These are phyloP conservation scores for Hanseniaspora occidentalis DNA, from an alignment of 805 yeast species.

Conservation along the genomic window DNA sequence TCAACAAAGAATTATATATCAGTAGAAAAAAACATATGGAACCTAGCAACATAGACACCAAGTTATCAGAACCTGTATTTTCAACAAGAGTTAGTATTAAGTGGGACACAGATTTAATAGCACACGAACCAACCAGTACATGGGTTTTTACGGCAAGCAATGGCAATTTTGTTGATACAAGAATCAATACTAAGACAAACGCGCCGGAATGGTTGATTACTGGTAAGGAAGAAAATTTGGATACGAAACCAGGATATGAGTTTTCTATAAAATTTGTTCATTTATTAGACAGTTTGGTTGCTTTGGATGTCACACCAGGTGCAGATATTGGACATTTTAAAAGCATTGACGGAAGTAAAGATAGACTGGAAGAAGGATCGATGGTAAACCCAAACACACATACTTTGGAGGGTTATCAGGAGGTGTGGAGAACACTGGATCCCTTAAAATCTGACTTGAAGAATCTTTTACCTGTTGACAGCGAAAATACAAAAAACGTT, in stretches of 20 bases:
- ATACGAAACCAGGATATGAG: constrained; percentile 9
- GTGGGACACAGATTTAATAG: constrained; percentile 31
- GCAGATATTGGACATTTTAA: constrained; percentile 38
- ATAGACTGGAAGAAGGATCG: constrained; percentile 36
- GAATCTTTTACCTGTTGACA: constrained; percentile 11
- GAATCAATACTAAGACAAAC: constrained; percentile 10
- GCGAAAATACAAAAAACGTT: neutral
- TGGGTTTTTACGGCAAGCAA: constrained; percentile 35
- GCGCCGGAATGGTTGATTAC: constrained; percentile 15
- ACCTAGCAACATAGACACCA: neutral
- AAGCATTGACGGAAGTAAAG: constrained; percentile 15
- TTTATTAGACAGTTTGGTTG: constrained; percentile 3
- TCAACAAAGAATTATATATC: neutral
- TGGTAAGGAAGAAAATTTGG: constrained; percentile 22
- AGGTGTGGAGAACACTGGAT: constrained; percentile 42
- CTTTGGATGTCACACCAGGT: constrained; percentile 5
- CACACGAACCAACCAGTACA: constrained; percentile 36
- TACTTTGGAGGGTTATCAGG: constrained; percentile 32
- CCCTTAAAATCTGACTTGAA: constrained; percentile 24
- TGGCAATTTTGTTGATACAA: constrained; percentile 36
- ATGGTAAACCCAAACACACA: constrained; percentile 35
- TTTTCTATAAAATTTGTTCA: constrained; percentile 6
- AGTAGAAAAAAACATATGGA: neutral
- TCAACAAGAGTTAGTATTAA: constrained; percentile 38
- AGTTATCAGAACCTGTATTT: constrained; percentile 11